Base-by-base conservation (phyloP, 768 basidiomycete species). In the Austroboletus eburneus region DNA sequence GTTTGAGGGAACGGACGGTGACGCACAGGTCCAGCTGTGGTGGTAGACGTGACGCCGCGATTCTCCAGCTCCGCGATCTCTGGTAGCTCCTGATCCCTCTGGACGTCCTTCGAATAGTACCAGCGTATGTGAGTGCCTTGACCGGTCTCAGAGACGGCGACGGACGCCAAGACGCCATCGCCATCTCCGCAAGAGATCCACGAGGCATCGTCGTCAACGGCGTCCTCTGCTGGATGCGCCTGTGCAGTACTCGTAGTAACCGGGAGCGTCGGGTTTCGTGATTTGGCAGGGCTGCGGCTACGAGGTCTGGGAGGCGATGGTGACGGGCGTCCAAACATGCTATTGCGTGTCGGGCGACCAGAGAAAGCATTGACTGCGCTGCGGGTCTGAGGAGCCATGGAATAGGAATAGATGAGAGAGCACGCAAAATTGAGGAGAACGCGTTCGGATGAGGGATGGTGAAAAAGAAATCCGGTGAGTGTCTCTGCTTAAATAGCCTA, bases 311-410 rank as follows among this genome's bases (percentile, higher is more conserved):
- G 30, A 16, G 43, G 46, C 18, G 51, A 43, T 20, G 42, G 42
- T 2, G 48, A 35, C 10, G 51, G 27, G 3, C 61, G 41, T n/a
- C 57, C 57, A n/a, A 49, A 54, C 3, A 52, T 23, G 39, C 60
- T 62, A 23, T 65, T 64, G 46, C 53, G 53, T 4, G 63, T 57
- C 4, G 25, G 21, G 41, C 57, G 55, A 33, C 53, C 51, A 57
- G 50, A 3, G 57, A 54, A 20, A 33, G 1, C 25, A 5, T 51
- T 63, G 34, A 41, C 13, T n/a, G 46, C 14, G 24, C 52, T 63
- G 17, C 57, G 55, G 0, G 62, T 62, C 37, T 50, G 57, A 32
- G 62, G 63, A n/a, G 63, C 48, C 63, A 65, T 65, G n/a, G n/a
- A n/a, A n/a, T n/a, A n/a, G n/a, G n/a, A n/a, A n/a, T n/a, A n/a